A percentile compares a stretch with the other conserved stretches of the same genome.
phyloP scores from a whole-genome alignment of 2,329 filamentous ascomycete genomes.

The Fusarium verrucosum region DNA sequence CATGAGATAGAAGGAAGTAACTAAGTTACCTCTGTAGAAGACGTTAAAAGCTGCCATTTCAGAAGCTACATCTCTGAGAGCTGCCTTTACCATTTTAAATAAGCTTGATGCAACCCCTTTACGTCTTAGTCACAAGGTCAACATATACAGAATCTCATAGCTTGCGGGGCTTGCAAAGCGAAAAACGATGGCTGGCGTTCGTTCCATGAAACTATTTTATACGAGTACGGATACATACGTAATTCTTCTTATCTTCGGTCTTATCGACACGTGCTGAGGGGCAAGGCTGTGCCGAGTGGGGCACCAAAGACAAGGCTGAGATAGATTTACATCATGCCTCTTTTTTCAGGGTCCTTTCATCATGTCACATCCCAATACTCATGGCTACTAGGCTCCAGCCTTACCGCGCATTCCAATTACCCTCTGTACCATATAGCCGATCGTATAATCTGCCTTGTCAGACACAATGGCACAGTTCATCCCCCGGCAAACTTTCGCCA shows the following conservation, averaged over 20 bases:
- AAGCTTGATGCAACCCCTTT: too few relatives aligned
- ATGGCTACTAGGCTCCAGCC: background rate
- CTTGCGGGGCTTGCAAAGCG: too few relatives aligned
- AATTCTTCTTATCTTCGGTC: background rate
- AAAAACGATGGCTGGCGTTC: too few relatives aligned
- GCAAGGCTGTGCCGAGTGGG: conserved; percentile 8
- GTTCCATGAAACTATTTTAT: too few relatives aligned
- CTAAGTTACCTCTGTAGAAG: too few relatives aligned
- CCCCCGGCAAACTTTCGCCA: conserved; percentile 77
- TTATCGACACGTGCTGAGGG: conserved; percentile 35
- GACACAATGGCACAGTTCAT: conserved; percentile 63
- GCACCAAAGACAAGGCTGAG: conserved; percentile 30
- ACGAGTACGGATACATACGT: too few relatives aligned
- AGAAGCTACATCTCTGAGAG: too few relatives aligned
- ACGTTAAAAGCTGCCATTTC: too few relatives aligned
- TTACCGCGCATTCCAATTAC: background rate
- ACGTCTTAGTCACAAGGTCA: too few relatives aligned
- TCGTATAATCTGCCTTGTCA: background rate
- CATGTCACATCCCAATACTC: background rate
- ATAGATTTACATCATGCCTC: conserved; percentile 11
- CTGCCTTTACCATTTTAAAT: too few relatives aligned
- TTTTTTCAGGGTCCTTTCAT: conserved; percentile 18
- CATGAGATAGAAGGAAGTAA: too few relatives aligned
- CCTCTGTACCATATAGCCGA: background rate
- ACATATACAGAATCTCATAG: too few relatives aligned